Evolutionary conservation across 306 rosid species (phyloP).

Genomic region (Mucuna pruriens): DNA sequence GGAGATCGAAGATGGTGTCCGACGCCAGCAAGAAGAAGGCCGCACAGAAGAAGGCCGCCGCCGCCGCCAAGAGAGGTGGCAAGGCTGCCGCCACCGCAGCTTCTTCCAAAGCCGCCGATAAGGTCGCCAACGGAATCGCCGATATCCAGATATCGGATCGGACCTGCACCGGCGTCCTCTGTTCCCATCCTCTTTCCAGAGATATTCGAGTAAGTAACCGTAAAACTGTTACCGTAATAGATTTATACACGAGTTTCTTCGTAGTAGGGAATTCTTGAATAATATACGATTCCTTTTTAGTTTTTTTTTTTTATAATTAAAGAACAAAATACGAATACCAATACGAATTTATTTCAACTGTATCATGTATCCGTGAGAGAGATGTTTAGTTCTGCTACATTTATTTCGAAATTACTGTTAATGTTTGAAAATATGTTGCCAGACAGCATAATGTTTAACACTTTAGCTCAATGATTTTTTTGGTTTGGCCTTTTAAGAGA

Average conservation of each 20-base stretch:
- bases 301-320: neutral
- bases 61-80: constrained; percentile 95
- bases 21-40: constrained; percentile 99
- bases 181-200: constrained; percentile 92
- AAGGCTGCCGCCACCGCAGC: constrained; percentile 52
- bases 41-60: constrained; percentile 96
- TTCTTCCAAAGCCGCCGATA: constrained; percentile 60
- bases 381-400: neutral
- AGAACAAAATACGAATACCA: no score
- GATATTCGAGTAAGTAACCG: constrained; percentile 74
- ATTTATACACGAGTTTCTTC: neutral
- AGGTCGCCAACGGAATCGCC: constrained; percentile 57
- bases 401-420: neutral
- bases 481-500: neutral
- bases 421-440: neutral
- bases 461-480: neutral
- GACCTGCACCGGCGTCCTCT: constrained; percentile 92
- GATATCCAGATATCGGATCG: constrained; percentile 80
- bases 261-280: neutral
- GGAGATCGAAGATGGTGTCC: constrained; percentile 69
- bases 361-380: neutral
- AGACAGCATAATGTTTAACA: neutral
- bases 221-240: neutral
- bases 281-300: neutral
- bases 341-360: neutral